Evolutionary conservation across 495 filamentous ascomycete species (phyloP).

Genomic region (Beverwykella pulmonaria): DNA sequence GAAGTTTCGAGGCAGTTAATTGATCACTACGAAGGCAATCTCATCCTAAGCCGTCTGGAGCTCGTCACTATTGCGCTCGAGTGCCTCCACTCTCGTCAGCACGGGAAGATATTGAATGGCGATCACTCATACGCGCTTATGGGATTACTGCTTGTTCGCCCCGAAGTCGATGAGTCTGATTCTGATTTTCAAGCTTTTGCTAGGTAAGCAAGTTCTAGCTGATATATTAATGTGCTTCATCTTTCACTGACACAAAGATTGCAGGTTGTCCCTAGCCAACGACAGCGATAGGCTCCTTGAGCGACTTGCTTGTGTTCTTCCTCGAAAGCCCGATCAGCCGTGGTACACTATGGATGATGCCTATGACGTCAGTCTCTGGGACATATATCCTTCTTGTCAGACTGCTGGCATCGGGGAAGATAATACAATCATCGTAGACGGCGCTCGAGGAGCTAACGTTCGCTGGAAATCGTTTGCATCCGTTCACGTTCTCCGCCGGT

Average conservation of each 20-base stretch:
- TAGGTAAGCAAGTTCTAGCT: slow-evolving; percentile 9
- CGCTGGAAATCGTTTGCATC: slow-evolving; percentile 45
- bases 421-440: slow-evolving; percentile 49
- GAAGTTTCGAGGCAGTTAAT: slow-evolving; percentile 41
- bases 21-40: slow-evolving; percentile 47
- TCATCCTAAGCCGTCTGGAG: slow-evolving; percentile 47
- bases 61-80: slow-evolving; percentile 41
- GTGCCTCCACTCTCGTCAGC: slow-evolving; percentile 35
- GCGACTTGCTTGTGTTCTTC: slow-evolving; percentile 49
- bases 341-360: slow-evolving; percentile 45
- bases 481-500: slow-evolving; percentile 21
- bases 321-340: slow-evolving; percentile 26
- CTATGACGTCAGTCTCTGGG: slow-evolving; percentile 47
- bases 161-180: slow-evolving; percentile 44
- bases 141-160: slow-evolving; percentile 49
- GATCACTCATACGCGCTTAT: slow-evolving; percentile 54
- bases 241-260: neutral
- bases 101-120: slow-evolving; percentile 31
- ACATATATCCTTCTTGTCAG: slow-evolving; percentile 50
- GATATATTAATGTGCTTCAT: too few relatives aligned
- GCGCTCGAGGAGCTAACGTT: slow-evolving; percentile 39
- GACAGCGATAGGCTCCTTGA: slow-evolving; percentile 50
- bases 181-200: slow-evolving; percentile 52
- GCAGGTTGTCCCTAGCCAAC: slow-evolving; percentile 48
- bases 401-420: slow-evolving; percentile 47